Evolutionary conservation across 176 grass and related monocot species (phyloP).

Genomic region (Typha latifolia): DNA sequence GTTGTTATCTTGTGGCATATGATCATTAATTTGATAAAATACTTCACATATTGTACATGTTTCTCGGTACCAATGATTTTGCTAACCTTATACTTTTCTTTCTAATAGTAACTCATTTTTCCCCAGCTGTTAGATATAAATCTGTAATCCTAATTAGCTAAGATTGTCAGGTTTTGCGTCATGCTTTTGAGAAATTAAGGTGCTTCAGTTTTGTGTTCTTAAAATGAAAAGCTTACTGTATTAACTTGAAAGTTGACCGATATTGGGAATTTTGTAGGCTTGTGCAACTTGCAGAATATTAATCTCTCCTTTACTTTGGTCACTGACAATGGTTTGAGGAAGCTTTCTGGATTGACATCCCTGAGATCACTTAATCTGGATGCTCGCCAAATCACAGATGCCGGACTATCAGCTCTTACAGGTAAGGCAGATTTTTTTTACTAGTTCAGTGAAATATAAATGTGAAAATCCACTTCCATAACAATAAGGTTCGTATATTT

Average conservation of each 20-base stretch:
- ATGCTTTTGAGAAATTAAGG: too few species aligned
- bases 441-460: neutral
- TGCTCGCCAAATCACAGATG: constrained; percentile 77
- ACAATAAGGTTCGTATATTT: neutral
- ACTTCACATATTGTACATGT: too few species aligned
- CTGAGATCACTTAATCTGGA: constrained; percentile 87
- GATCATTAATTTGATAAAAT: too few species aligned
- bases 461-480: neutral
- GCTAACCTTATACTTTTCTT: too few species aligned
- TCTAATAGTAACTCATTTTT: too few species aligned
- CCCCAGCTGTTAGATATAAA: too few species aligned
- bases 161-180: too few species aligned
- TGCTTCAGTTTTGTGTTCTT: too few species aligned
- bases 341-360: constrained; percentile 56
- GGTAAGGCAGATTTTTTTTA: constrained; percentile 11
- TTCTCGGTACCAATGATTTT: too few species aligned
- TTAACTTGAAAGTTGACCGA: neutral
- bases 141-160: too few species aligned
- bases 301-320: constrained; percentile 87
- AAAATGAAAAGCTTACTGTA: neutral
- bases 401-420: constrained; percentile 66
- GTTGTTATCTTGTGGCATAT: too few species aligned
- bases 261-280: constrained; percentile 33
- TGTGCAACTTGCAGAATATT: constrained; percentile 62
- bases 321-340: constrained; percentile 72